Evolutionary conservation across 352 stramenopile species (phyloP).

Genomic region (Phytophthora podocarpi): DNA sequence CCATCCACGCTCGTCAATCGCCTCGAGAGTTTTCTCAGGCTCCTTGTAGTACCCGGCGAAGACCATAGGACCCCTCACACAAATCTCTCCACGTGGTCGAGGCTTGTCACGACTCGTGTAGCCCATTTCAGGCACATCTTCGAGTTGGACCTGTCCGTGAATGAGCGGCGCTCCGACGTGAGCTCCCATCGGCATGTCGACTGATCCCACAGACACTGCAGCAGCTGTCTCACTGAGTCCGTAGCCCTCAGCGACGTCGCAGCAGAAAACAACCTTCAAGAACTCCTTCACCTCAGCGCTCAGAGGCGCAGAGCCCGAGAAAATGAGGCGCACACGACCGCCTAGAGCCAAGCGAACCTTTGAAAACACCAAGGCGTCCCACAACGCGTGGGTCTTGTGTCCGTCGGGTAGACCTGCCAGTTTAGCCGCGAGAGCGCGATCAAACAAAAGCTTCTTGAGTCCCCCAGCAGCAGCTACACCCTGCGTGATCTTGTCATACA

Average conservation of each 20-base stretch:
- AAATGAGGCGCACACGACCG: slow-evolving; percentile 88
- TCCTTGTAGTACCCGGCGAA: slow-evolving; percentile 97
- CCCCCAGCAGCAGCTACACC: slow-evolving; percentile 61
- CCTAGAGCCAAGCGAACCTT: slow-evolving; percentile 94
- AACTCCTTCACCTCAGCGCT: slow-evolving; percentile 95
- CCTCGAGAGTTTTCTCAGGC: slow-evolving; percentile 90
- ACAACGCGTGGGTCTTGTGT: slow-evolving; percentile 83
- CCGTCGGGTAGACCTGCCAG: slow-evolving; percentile 49
- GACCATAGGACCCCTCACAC: slow-evolving; percentile 79
- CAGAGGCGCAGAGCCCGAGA: slow-evolving; percentile 95
- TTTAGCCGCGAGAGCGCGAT: slow-evolving; percentile 67
- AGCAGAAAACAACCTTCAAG: slow-evolving; percentile 94
- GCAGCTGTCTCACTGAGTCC: slow-evolving; percentile 95
- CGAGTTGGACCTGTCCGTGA: slow-evolving; percentile 92
- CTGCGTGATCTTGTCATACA: slow-evolving; percentile 96
- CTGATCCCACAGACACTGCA: slow-evolving; percentile 69
- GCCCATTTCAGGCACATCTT: slow-evolving; percentile 97
- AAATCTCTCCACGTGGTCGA: slow-evolving; percentile 68
- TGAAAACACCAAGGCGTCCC: slow-evolving; percentile 95
- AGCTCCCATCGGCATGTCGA: slow-evolving; percentile 65
- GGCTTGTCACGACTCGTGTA: slow-evolving; percentile 91
- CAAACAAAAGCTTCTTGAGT: slow-evolving; percentile 75
- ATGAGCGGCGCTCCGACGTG: slow-evolving; percentile 93
- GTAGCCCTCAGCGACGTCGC: slow-evolving; percentile 94
- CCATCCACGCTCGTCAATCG: slow-evolving; percentile 93